Evolutionary conservation across 2,329 filamentous ascomycete genomes (phyloP), one percentile per base, ranked within the genome.

Genomic region (Cladosporium velox): DNA sequence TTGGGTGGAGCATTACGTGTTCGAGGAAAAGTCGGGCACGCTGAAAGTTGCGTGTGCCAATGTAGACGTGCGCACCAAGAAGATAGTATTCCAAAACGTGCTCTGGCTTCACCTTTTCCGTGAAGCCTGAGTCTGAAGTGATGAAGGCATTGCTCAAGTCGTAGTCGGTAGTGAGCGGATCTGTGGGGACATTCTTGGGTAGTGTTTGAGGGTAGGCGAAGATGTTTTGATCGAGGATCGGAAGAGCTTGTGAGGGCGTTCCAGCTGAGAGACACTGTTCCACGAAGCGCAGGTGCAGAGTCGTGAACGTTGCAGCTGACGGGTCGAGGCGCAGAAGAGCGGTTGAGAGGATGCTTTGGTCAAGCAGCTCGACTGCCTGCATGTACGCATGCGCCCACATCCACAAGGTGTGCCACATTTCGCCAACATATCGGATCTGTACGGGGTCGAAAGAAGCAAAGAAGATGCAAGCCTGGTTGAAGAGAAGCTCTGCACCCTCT

Each of bases 251-350:
- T 15, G 82, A 80, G 66, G 87, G 85, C 47, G 78, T 78, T 70
- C 85, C 78, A 35, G 84, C 82, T 62, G 85, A 80, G 59, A 85
- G 72, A 54, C 90, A 89, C 12, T 88, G 75, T 51, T 82, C 85
- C 34, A 85, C 81, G 35, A 91, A 80, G 15, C 78, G 73, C 44
- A 89, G 76, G 71, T 92, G 90, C 32, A 82, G 82, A 4, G 84
- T 84, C 4, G 90, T 92, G 70, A 92, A 87, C 61, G 90, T 85
- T 59, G 85, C 85, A 32, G 85, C 87, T 14, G 84, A 84, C 1
- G 90, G 88, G 70, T 93, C 90, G 65, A 93, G 80, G 64, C 85
- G 85, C 14, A 88, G 78, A 69, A 93, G 83, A 3, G 88, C 88
- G 72, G 78, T 76, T 64, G 78, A 76, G 35, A 83, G 76, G 5